phyloP scores from a whole-genome alignment of 2,329 filamentous ascomycete genomes.

The Amesomyces nigricolor region DNA sequence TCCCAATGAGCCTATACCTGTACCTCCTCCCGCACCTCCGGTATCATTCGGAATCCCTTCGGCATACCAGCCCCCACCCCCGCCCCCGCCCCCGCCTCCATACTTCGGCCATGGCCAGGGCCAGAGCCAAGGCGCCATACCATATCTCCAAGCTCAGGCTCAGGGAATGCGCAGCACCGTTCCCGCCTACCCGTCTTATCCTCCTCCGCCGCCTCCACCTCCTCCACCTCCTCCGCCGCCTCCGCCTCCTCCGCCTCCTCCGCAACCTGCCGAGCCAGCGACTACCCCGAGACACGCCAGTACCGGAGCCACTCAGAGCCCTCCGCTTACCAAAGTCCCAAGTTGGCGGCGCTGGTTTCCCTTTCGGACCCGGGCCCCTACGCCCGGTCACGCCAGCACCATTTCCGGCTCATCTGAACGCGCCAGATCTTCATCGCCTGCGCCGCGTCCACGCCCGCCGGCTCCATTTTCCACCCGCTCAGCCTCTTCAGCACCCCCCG shows the following conservation, averaged over 20 bases:
- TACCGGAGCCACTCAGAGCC: not conserved
- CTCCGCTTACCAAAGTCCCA: too few relatives aligned
- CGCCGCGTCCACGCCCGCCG: not conserved
- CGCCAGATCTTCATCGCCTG: constrained; percentile 3
- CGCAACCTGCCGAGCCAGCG: not conserved
- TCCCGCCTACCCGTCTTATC: not conserved
- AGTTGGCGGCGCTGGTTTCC: constrained; percentile 10
- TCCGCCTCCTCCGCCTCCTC: constrained; percentile 1
- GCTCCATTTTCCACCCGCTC: not conserved
- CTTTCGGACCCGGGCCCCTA: not conserved
- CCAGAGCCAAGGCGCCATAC: not conserved
- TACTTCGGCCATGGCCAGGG: not conserved
- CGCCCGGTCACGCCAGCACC: constrained; percentile 10
- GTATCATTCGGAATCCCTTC: not conserved
- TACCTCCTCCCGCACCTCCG: not conserved
- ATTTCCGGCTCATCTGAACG: constrained; percentile 1
- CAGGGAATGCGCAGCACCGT: not conserved
- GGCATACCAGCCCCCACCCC: not conserved
- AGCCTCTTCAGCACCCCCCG: not conserved
- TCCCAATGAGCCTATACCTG: not conserved
- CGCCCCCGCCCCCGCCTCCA: constrained; percentile 3
- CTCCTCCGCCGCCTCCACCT: not conserved
- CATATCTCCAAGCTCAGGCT: not conserved
- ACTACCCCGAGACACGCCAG: not conserved
- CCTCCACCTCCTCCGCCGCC: not conserved